Evolutionary conservation across 352 stramenopile species (phyloP).

Genomic region (Globisporangium heterothallicum): DNA sequence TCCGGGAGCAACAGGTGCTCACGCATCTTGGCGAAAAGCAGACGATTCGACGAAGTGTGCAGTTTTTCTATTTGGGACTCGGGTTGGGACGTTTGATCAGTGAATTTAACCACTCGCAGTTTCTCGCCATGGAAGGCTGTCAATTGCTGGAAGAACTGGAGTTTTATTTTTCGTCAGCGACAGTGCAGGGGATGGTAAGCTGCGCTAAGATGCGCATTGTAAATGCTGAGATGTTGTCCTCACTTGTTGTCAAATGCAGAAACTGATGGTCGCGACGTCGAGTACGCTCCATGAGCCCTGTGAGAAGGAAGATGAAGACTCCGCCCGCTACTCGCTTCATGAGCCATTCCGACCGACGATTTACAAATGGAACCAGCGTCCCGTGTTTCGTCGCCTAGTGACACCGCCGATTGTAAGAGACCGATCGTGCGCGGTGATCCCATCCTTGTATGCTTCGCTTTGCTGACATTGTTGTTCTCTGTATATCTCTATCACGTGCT

Average conservation of each 20-base stretch:
- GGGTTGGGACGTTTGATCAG: slow-evolving; percentile 59
- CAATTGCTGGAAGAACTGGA: slow-evolving; percentile 84
- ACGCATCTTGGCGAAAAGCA: slow-evolving; percentile 54
- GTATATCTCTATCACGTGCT: no score
- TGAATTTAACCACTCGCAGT: slow-evolving; percentile 44
- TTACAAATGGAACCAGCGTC: slow-evolving; percentile 83
- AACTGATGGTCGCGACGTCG: slow-evolving; percentile 80
- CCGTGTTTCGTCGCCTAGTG: slow-evolving; percentile 65
- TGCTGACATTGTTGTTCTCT: no score
- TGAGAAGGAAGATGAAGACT: slow-evolving; percentile 25
- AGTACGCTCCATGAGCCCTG: slow-evolving; percentile 58
- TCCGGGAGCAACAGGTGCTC: slow-evolving; percentile 65
- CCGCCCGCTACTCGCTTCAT: slow-evolving; percentile 30
- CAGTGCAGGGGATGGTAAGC: slow-evolving; percentile 75
- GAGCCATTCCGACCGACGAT: slow-evolving; percentile 63
- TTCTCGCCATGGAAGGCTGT: slow-evolving; percentile 64
- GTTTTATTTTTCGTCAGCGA: slow-evolving; percentile 75
- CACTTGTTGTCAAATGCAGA: slow-evolving; percentile 25
- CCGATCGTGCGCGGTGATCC: not conserved
- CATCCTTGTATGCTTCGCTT: no score
- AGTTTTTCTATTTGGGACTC: slow-evolving; percentile 81
- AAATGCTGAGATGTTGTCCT: no score
- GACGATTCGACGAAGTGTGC: slow-evolving; percentile 44
- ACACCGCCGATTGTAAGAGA: slow-evolving; percentile 62
- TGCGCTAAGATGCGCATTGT: no score